A percentile compares a stretch with the other conserved stretches of the same genome.
Conservation (phyloP, 2,329 filamentous ascomycete genomes). For the Teratosphaeria gauchensis region DNA sequence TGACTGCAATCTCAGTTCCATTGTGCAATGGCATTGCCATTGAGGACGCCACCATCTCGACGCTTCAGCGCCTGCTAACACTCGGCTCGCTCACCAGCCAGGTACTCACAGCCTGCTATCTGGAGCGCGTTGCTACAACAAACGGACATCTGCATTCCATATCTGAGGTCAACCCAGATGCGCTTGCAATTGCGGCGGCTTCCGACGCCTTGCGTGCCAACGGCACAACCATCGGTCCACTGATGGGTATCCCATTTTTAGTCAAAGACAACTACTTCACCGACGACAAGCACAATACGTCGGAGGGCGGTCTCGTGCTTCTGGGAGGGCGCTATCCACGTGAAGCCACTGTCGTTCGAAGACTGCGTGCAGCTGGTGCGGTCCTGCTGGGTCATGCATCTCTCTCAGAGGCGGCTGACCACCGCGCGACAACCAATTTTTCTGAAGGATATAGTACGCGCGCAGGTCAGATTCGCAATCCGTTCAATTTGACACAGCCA, state of each 20-base stretch:
- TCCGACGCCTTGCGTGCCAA: constrained; percentile 51
- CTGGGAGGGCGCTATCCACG: neutral
- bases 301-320: neutral
- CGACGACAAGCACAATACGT: neutral
- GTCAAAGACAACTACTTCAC: constrained; percentile 1
- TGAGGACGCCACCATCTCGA: constrained; percentile 60
- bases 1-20: constrained; percentile 31
- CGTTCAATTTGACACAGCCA: neutral
- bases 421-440: neutral
- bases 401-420: neutral
- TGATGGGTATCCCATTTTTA: constrained; percentile 1
- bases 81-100: constrained; percentile 47
- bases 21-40: constrained; percentile 50
- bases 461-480: neutral
- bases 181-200: constrained; percentile 48
- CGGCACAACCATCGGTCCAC: constrained; percentile 48
- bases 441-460: neutral
- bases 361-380: neutral
- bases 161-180: constrained; percentile 60
- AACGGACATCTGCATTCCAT: constrained; percentile 56
- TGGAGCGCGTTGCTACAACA: constrained; percentile 51
- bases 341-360: neutral
- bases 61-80: constrained; percentile 51
- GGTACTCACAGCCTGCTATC: constrained; percentile 53
- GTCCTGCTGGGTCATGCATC: neutral